Percentiles rank a stretch among this genome's conserved stretches.
phyloP scores from a whole-genome alignment of 2,329 filamentous ascomycete genomes.

The Verticillium albo-atrum region DNA sequence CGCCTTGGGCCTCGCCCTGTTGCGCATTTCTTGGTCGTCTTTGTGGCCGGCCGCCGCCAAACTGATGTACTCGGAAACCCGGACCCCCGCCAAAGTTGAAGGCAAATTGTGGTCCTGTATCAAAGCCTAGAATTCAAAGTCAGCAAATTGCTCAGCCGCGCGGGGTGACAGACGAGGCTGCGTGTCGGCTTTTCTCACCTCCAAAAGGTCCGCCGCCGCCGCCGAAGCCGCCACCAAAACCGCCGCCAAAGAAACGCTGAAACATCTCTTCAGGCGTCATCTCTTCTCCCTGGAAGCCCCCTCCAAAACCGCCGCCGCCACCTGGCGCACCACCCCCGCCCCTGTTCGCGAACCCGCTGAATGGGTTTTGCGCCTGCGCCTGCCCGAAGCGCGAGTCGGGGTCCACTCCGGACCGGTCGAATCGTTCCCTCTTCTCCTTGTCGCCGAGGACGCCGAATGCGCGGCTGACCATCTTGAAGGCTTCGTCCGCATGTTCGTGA shows the following conservation, averaged over 20 bases:
- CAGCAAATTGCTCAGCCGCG: neutral
- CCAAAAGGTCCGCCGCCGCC: slow-evolving; percentile 46
- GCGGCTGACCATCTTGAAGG: slow-evolving; percentile 95
- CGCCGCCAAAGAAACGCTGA: slow-evolving; percentile 89
- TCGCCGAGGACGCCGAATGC: slow-evolving; percentile 93
- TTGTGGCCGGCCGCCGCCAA: slow-evolving; percentile 75
- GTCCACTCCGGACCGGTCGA: slow-evolving; percentile 84
- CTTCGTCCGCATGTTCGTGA: slow-evolving; percentile 90
- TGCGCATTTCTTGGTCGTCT: slow-evolving; percentile 67
- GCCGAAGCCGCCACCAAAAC: slow-evolving; percentile 61
- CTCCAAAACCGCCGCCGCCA: slow-evolving; percentile 46
- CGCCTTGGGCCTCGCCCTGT: slow-evolving; percentile 46
- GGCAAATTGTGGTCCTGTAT: slow-evolving; percentile 80
- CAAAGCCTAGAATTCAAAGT: slow-evolving; percentile 46
- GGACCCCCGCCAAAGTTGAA: slow-evolving; percentile 93
- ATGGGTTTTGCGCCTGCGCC: slow-evolving; percentile 54
- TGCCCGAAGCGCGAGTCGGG: slow-evolving; percentile 81
- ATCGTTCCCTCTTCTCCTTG: slow-evolving; percentile 86
- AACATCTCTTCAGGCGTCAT: slow-evolving; percentile 97
- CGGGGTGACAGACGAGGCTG: neutral
- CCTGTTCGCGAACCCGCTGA: slow-evolving; percentile 54
- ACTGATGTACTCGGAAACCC: slow-evolving; percentile 91
- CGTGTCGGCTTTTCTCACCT: slow-evolving; percentile 23
- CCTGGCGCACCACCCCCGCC: slow-evolving; percentile 27
- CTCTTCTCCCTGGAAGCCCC: slow-evolving; percentile 73